Evolutionary conservation across 305 asterid species (phyloP).

Genomic region (Ilex paraguariensis): DNA sequence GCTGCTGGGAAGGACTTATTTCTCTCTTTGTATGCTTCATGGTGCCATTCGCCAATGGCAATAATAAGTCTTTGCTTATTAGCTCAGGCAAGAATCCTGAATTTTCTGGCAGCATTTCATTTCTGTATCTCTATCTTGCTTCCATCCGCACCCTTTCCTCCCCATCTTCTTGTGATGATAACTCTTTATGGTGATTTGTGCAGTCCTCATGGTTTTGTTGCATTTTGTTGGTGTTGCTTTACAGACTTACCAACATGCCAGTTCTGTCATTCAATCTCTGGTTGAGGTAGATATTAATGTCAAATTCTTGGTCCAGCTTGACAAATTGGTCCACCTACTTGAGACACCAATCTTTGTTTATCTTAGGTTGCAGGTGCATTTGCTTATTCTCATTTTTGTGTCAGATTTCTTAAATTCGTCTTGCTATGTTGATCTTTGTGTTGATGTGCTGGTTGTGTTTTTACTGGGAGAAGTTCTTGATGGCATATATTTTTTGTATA

Average conservation of each 20-base stretch:
- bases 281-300: constrained; percentile 95
- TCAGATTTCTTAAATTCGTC: neutral
- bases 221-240: constrained; percentile 23
- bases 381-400: neutral
- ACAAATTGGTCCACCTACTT: constrained; percentile 87
- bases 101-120: constrained; percentile 13
- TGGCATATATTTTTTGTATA: no score
- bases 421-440: no score
- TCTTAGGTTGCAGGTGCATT: constrained; percentile 89
- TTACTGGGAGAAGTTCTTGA: no score
- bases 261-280: constrained; percentile 89
- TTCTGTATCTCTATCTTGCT: constrained; percentile 10
- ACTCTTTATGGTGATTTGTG: neutral
- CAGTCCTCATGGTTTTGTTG: constrained; percentile 6
- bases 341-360: constrained; percentile 97
- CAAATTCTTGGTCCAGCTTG: constrained; percentile 92
- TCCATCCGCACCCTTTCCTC: constrained; percentile 5
- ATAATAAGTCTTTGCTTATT: constrained; percentile 94
- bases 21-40: constrained; percentile 25
- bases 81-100: constrained; percentile 67
- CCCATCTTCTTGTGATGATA: neutral
- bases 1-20: constrained; percentile 70
- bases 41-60: constrained; percentile 98
- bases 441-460: no score
- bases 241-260: constrained; percentile 93